Conservation (phyloP, 176 grass and related monocot genomes). For the Thinopyrum elongatum region DNA sequence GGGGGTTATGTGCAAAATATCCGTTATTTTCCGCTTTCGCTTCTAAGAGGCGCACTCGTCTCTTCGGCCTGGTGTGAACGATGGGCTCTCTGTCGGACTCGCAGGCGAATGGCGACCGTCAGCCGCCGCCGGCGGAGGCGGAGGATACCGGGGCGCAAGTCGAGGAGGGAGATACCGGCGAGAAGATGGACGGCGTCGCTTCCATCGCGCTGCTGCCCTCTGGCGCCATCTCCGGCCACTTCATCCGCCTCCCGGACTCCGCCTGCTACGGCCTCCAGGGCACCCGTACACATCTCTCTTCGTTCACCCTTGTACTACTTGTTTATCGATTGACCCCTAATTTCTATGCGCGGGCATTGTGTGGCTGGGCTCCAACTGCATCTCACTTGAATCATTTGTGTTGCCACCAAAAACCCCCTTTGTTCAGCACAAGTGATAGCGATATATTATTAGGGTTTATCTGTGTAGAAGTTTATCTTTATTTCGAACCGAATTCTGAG, state of each 20-base stretch:
- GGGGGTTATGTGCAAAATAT: background rate
- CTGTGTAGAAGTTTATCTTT: background rate
- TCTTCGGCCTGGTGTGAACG: background rate
- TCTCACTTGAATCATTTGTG: slow-evolving; percentile 7
- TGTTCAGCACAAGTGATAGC: background rate
- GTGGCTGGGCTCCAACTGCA: background rate
- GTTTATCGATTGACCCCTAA: background rate
- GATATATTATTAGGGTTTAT: background rate
- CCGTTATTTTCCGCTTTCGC: background rate
- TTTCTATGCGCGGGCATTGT: background rate
- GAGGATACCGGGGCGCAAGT: background rate
- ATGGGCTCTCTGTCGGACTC: slow-evolving; percentile 30
- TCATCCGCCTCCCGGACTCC: slow-evolving; percentile 78
- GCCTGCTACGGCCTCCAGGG: slow-evolving; percentile 93
- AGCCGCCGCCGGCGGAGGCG: background rate
- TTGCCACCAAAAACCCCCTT: background rate
- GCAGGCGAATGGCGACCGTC: slow-evolving; percentile 10
- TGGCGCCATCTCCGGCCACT: slow-evolving; percentile 87
- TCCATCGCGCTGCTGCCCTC: slow-evolving; percentile 86
- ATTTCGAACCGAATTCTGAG: background rate
- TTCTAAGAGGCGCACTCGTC: background rate
- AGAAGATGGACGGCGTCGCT: slow-evolving; percentile 84
- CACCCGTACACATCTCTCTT: slow-evolving; percentile 46
- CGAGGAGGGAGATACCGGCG: slow-evolving; percentile 33
- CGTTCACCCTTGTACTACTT: background rate